Conservation (phyloP, 139 green algal genomes). For the Coelastrella sp. region DNA sequence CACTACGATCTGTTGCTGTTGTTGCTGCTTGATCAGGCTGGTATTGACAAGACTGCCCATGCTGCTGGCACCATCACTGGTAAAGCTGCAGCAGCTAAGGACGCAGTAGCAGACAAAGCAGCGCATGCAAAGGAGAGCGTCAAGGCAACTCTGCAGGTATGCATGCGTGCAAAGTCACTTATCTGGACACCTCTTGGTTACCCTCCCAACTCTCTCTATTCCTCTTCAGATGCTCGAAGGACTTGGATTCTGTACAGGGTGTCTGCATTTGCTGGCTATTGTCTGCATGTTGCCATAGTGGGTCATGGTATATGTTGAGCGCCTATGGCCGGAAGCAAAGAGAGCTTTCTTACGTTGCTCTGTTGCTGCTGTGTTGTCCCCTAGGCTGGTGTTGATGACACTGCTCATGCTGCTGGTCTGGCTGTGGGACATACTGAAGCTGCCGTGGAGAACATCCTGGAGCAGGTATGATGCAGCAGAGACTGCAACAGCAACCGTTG, state of each 20-base stretch:
- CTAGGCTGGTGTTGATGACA: constrained; percentile 37
- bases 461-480: constrained; percentile 8
- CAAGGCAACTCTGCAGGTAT: constrained; percentile 3
- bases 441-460: background rate
- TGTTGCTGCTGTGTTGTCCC: background rate
- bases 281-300: too few species aligned
- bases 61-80: background rate
- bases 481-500: too few species aligned
- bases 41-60: background rate
- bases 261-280: too few species aligned
- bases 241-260: too few species aligned
- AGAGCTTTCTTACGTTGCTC: background rate
- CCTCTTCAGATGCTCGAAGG: too few species aligned
- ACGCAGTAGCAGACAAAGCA: too few species aligned
- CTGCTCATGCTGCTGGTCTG: constrained; percentile 34
- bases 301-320: background rate
- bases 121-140: background rate
- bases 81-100: too few species aligned
- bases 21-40: background rate
- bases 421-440: constrained; percentile 15
- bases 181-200: background rate
- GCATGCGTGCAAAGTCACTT: background rate
- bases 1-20: background rate
- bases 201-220: too few species aligned
- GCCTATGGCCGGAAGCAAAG: too few species aligned